These are phyloP conservation scores for Chlorella variabilis DNA, from an alignment of 163 green algal species.

Conservation along the genomic window DNA sequence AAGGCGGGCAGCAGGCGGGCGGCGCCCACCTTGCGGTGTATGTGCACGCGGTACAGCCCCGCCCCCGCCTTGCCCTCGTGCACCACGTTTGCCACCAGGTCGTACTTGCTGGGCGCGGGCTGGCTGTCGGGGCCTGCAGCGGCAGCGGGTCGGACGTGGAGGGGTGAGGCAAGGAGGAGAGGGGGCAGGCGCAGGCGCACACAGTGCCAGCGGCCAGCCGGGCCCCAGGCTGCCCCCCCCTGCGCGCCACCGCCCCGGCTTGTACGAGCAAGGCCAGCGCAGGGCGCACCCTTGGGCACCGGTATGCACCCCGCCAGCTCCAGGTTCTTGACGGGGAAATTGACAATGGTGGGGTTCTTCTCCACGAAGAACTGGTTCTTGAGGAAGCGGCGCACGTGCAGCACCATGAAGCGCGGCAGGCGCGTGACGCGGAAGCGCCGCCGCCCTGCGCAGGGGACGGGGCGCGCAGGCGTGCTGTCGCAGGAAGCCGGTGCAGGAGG, in stretches of 20 bases:
- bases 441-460: slow-evolving; percentile 42
- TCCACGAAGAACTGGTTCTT: slow-evolving; percentile 91
- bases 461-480: neutral
- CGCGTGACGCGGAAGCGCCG: slow-evolving; percentile 76
- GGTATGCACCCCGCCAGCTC: slow-evolving; percentile 87
- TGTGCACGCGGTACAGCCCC: slow-evolving; percentile 82
- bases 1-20: no score
- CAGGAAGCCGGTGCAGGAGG: neutral
- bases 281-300: slow-evolving; percentile 66
- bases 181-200: no score
- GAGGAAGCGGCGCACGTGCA: slow-evolving; percentile 95
- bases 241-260: no score
- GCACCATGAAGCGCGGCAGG: slow-evolving; percentile 88
- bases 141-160: neutral
- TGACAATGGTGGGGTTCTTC: slow-evolving; percentile 99
- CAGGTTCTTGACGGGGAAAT: slow-evolving; percentile 95
- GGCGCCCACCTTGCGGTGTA: slow-evolving; percentile 72
- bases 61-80: slow-evolving; percentile 87
- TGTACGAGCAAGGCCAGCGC: no score
- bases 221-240: no score
- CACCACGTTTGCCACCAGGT: slow-evolving; percentile 93
- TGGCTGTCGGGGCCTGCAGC: slow-evolving; percentile 50
- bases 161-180: no score
- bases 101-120: slow-evolving; percentile 65
- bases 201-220: no score